Evolutionary conservation across 352 stramenopile genomes (phyloP), one percentile per base, ranked within the genome.

Genomic region (Phytopythium montanum): DNA sequence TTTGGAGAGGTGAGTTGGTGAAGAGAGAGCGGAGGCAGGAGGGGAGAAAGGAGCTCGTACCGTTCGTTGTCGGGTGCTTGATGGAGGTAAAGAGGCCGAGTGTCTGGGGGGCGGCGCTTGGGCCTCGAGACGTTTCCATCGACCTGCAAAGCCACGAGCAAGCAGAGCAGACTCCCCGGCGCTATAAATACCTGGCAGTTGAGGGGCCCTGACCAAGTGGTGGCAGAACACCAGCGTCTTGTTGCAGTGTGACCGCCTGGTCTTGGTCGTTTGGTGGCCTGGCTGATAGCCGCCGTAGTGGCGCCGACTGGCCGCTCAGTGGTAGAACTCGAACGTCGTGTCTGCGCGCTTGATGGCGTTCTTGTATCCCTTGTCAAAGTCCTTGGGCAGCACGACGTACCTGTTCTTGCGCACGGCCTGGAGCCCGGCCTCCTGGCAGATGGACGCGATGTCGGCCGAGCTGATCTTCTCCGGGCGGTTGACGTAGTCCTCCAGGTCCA

Each of bases 281-380:
- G n/a, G n/a, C n/a, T n/a, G n/a, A n/a, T n/a, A 25, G 39, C 14
- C 39, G 19, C 39, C 39, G 5, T 1, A 14, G 19, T 25, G 5
- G 39, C 18, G 19, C n/a, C 38, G 16, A 45, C 9, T 5, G 38
- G 9, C 38, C 1, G 45, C 25, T 34, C 90, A 98, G 63, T 91
- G 89, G 76, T 99, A 99, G 79, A 99, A 99, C 53, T 98, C 87
- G 60, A 98, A 98, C 55, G 98, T 98, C 60, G 97, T 99, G 69
- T 99, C 97, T 38, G 96, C 89, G 69, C 98, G 98, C 76, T 98
- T 99, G 70, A 99, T 98, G 38, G 95, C 92, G 72, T 99, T 99
- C 82, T 99, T 99, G 90, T 99, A 99, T 25, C 96, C 98, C 72
- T 97, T 96, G 73, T 99, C 98, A 70, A 99, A 99, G 76, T 99